Evolutionary conservation across 441 rosid species (phyloP), one percentile per base, ranked within the genome.

Genomic region (Omphalea diandra): DNA sequence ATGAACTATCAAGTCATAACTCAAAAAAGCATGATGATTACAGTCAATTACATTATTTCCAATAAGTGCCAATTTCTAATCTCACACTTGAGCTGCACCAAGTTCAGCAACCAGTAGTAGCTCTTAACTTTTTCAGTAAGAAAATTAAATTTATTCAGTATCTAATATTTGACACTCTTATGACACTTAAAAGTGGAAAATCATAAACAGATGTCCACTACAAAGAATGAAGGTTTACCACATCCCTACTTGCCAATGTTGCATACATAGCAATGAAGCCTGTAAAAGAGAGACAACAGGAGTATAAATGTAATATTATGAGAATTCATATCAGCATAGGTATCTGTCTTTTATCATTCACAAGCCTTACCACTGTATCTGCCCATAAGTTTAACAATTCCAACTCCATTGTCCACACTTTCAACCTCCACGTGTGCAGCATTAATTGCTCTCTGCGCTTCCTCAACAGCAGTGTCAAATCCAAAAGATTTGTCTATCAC

Each of bases 261-360:
- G 96, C 94, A 76, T 86, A 66, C 96, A 89, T 88, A 4, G 92
- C 97, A 66, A 90, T 90, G 81, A 88, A 91, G 69, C 94, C 97
- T 91, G 79, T 79, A 75, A 63, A 72, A 61, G 52, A n/a, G n/a
- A n/a, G 27, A 7, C 32, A 47, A 57, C 46, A 2, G 41, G 44
- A 27, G 35, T 20, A n/a, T 38, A 15, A 63, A 72, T 29, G 18
- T 17, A 24, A 57, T 14, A 31, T 33, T 43, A 32, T 22, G 43
- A 57, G 1, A 64, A 36, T 33, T 54, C 3, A n/a, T 8, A 57
- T n/a, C 7, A 11, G n/a, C 40, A 17, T 5, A 53, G 31, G n/a
- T n/a, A n/a, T n/a, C n/a, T n/a, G n/a, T n/a, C 24, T 14, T 27
- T 26, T 2, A 40, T 50, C 46, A 27, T 60, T 66, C 47, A 36